These are phyloP conservation scores for Centaurea solstitialis DNA, from an alignment of 129 eudicot genomes.

Conservation along the genomic window DNA sequence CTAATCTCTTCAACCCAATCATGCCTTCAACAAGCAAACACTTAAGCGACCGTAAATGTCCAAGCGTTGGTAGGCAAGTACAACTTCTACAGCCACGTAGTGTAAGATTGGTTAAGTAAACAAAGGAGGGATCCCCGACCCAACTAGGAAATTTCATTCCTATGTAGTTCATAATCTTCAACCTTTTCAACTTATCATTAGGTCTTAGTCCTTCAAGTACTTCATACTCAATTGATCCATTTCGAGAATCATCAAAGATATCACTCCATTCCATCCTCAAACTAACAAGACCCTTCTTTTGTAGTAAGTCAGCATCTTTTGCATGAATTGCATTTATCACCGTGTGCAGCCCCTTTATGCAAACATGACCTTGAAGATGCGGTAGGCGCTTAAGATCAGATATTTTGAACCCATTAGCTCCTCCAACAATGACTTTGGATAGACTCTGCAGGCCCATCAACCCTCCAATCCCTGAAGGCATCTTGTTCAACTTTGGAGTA, in stretches of 20 bases:
- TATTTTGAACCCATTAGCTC: constrained; percentile 16
- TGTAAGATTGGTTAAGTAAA: constrained; percentile 27
- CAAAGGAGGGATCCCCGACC: constrained; percentile 45
- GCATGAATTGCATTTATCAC: constrained; percentile 33
- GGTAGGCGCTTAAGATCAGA: constrained; percentile 23
- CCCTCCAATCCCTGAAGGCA: constrained; percentile 35
- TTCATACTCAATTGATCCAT: constrained; percentile 17
- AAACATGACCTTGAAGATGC: constrained; percentile 25
- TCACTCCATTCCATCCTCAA: constrained; percentile 43
- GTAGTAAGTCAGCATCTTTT: constrained; percentile 33
- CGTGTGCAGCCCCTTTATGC: constrained; percentile 30
- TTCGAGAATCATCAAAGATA: constrained; percentile 9
- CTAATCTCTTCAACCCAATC: constrained; percentile 32
- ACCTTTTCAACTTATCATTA: constrained; percentile 23
- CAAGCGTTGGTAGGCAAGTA: constrained; percentile 40
- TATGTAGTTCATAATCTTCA: constrained; percentile 28
- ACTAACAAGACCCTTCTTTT: constrained; percentile 20
- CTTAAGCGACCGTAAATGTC: constrained; percentile 44
- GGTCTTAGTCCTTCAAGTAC: constrained; percentile 41
- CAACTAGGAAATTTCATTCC: constrained; percentile 47
- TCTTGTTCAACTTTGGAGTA: neutral
- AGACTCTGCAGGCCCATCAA: constrained; percentile 33
- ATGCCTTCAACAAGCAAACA: constrained; percentile 25
- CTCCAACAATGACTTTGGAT: constrained; percentile 28
- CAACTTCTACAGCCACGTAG: constrained; percentile 34